Base-by-base conservation (phyloP, 1,284 basidiomycete species). In the Cryptococcus neoformans region DNA sequence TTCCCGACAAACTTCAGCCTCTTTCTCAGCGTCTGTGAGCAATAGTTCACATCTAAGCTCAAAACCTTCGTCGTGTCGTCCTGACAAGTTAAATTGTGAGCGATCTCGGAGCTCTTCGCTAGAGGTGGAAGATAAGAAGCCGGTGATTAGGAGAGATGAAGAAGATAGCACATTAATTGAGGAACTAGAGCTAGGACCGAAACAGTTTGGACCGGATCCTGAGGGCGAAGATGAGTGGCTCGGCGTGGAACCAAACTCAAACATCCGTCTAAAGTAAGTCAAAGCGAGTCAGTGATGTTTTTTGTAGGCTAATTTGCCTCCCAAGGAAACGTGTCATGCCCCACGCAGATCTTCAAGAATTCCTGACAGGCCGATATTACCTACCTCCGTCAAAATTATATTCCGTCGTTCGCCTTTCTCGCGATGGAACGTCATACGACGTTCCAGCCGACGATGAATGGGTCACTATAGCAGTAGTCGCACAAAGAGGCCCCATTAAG, bases 391-490 rank as follows among this genome's bases (percentile, higher is more conserved):
- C 91, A 0, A 84, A 83, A 35, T 80, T 99, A 37, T 98, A 99
- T 79, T 91, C 91, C 4, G 83, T 87, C 49, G 83, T 91, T 45
- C 85, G 89, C 10, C 83, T 89, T 0, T 82, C 86, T 7, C 83
- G 87, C 0, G 86, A 89, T 65, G 88, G 89, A 63, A 85, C 87
- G 55, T 87, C 87, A 12, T 94, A 92, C 74, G 91, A 96, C 51
- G 83, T 99, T 0, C 94, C 94, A 2, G 86, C 98, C 4, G 84
- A 85, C 5, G 89, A 90, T 1, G 95, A 98, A 75, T 98, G 89
- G 58, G 81, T 97, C 41, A 90, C 91, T 1, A 89, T 98, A 49
- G 91, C 90, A 4, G 92, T 97, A 63, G 90, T 92, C 0, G 93
- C 96, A 2, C 90, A 96, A 70, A 64, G 74, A 12, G 90, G 89